phyloP scores from a whole-genome alignment of 805 yeast species.

The Maudiozyma barnettii region DNA sequence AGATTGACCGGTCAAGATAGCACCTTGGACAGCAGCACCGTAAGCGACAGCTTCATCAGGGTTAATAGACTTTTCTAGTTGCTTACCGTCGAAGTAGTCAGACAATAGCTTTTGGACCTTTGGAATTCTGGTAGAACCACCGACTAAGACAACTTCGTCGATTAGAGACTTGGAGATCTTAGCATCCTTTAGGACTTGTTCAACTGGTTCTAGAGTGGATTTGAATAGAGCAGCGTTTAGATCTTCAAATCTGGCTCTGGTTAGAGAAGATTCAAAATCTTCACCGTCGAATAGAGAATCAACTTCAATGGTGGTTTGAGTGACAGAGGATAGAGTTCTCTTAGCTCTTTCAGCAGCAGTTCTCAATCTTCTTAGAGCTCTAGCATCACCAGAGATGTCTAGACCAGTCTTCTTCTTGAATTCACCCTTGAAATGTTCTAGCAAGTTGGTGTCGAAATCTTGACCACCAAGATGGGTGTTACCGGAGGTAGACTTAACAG shows the following conservation, averaged over 20 bases:
- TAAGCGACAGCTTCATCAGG: slow-evolving; percentile 99
- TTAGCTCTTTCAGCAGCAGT: slow-evolving; percentile 98
- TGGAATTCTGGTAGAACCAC: slow-evolving; percentile 99
- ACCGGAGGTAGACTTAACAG: slow-evolving; percentile 97
- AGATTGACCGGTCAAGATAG: slow-evolving; percentile 89
- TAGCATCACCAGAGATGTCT: slow-evolving; percentile 82
- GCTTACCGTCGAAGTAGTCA: slow-evolving; percentile 94
- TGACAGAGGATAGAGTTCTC: slow-evolving; percentile 94
- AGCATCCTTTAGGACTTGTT: slow-evolving; percentile 89
- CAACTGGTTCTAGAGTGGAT: slow-evolving; percentile 90
- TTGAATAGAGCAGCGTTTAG: slow-evolving; percentile 87
- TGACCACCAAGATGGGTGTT: slow-evolving; percentile 99
- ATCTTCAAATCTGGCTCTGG: slow-evolving; percentile 98
- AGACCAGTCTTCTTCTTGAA: slow-evolving; percentile 92
- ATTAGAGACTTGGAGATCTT: slow-evolving; percentile 74
- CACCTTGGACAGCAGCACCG: slow-evolving; percentile 99
- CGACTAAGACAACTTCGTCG: slow-evolving; percentile 92
- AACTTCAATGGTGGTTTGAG: slow-evolving; percentile 93
- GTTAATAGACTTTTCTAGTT: slow-evolving; percentile 92
- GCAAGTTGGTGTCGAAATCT: slow-evolving; percentile 94
- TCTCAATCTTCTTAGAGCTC: slow-evolving; percentile 97
- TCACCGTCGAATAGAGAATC: slow-evolving; percentile 93
- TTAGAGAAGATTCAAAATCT: slow-evolving; percentile 85
- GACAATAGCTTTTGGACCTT: slow-evolving; percentile 90
- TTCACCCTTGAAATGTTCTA: slow-evolving; percentile 85